A percentile compares a stretch with the other conserved stretches of the same genome.
Conservation (phyloP, 1,284 basidiomycete species). For the Heterobasidion occidentale region DNA sequence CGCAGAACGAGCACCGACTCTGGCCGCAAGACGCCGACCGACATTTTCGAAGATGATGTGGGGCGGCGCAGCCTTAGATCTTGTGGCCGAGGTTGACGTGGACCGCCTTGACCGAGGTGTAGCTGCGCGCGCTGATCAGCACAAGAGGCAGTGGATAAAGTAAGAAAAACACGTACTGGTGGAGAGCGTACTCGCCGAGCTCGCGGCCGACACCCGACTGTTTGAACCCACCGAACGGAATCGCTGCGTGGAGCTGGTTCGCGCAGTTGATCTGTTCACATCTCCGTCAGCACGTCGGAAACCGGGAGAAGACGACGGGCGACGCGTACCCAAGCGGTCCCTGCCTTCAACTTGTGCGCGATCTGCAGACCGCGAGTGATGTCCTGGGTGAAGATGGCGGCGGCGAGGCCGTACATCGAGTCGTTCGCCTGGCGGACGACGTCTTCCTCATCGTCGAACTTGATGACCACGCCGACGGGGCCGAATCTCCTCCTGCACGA, state of each 20-base stretch:
- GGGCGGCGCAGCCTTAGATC: not conserved
- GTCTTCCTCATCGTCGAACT: constrained; percentile 57
- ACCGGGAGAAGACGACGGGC: constrained; percentile 2
- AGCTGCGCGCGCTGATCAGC: constrained; percentile 38
- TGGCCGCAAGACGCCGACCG: no score
- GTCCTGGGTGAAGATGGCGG: constrained; percentile 81
- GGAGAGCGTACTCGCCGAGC: constrained; percentile 76
- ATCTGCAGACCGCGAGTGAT: constrained; percentile 69
- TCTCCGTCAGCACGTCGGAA: not conserved
- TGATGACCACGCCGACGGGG: constrained; percentile 71
- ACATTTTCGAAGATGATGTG: no score
- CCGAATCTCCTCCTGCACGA: constrained; percentile 91
- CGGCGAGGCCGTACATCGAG: constrained; percentile 80
- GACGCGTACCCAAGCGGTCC: constrained; percentile 60
- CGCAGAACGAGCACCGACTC: no score
- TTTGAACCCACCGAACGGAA: constrained; percentile 90
- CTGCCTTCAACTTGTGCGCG: constrained; percentile 75
- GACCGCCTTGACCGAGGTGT: constrained; percentile 79
- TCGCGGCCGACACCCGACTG: constrained; percentile 81
- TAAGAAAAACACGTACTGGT: constrained; percentile 36
- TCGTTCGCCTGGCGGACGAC: constrained; percentile 80
- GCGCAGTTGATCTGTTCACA: constrained; percentile 60
- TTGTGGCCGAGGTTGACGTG: constrained; percentile 62
- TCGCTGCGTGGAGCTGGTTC: constrained; percentile 55
- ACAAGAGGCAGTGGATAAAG: not conserved